phyloP scores from a whole-genome alignment of 1,139 yeast species.

The Geotrichum phurueaensis region DNA sequence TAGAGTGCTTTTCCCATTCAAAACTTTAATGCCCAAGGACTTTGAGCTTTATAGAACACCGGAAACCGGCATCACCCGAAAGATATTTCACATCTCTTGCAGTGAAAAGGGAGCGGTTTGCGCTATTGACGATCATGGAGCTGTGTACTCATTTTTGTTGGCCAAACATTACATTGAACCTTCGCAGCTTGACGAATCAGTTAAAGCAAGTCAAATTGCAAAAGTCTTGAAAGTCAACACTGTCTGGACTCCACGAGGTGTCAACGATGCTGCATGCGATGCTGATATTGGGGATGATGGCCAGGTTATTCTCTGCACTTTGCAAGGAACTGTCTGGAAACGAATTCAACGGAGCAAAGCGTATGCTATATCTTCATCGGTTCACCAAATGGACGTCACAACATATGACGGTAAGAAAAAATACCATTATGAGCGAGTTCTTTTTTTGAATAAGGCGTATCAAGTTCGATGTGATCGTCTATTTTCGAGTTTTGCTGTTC shows the following conservation, averaged over 20 bases:
- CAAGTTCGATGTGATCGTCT: slow-evolving; percentile 60
- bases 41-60: slow-evolving; percentile 23
- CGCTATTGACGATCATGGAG: slow-evolving; percentile 31
- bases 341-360: slow-evolving; percentile 30
- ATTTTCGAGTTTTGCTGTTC: slow-evolving; percentile 63
- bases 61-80: slow-evolving; percentile 11
- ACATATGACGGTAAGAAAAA: slow-evolving; percentile 23
- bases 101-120: slow-evolving; percentile 28
- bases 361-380: slow-evolving; percentile 14
- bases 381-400: slow-evolving; percentile 17
- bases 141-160: slow-evolving; percentile 31
- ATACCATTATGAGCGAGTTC: slow-evolving; percentile 52
- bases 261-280: slow-evolving; percentile 42
- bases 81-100: slow-evolving; percentile 25
- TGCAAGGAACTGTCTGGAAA: slow-evolving; percentile 57
- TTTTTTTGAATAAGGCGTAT: slow-evolving; percentile 48
- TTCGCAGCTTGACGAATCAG: neutral
- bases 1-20: slow-evolving; percentile 24
- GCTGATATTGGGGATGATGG: slow-evolving; percentile 68
- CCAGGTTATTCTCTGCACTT: slow-evolving; percentile 58
- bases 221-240: slow-evolving; percentile 19
- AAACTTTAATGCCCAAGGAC: neutral
- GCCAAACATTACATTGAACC: slow-evolving; percentile 7
- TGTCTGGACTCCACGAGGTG: slow-evolving; percentile 36
- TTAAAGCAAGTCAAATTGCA: slow-evolving; percentile 17